phyloP scores from a whole-genome alignment of 352 stramenopile species.

The Globisporangium apiculatum region DNA sequence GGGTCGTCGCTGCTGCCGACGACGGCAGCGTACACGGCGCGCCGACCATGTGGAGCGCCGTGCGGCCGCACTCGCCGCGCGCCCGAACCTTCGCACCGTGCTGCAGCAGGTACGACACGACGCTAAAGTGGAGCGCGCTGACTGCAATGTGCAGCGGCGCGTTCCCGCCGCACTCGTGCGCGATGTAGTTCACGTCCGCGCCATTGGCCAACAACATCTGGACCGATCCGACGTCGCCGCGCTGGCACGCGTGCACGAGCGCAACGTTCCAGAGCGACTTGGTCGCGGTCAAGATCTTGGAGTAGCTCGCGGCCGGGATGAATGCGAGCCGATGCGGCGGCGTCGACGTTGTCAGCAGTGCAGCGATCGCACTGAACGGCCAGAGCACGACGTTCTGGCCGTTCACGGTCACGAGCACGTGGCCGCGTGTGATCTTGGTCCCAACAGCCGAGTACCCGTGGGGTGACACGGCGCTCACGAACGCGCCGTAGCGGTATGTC shows the following conservation, averaged over 20 bases:
- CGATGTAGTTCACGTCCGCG: slow-evolving; percentile 85
- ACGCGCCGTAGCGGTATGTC: slow-evolving; percentile 78
- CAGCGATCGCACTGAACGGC: slow-evolving; percentile 69
- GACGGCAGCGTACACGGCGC: slow-evolving; percentile 54
- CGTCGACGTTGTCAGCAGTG: slow-evolving; percentile 52
- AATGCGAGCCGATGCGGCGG: slow-evolving; percentile 77
- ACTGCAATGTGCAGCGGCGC: slow-evolving; percentile 76
- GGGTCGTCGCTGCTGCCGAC: slow-evolving; percentile 27
- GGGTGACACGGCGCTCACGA: slow-evolving; percentile 70
- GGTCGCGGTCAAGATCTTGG: slow-evolving; percentile 83
- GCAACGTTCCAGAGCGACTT: slow-evolving; percentile 87
- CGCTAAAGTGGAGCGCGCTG: slow-evolving; percentile 76
- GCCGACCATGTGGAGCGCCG: slow-evolving; percentile 74
- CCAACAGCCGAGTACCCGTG: slow-evolving; percentile 70
- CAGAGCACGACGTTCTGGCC: slow-evolving; percentile 84
- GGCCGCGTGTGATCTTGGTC: slow-evolving; percentile 61
- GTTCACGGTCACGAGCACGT: slow-evolving; percentile 81
- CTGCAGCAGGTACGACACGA: slow-evolving; percentile 84
- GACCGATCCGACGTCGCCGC: slow-evolving; percentile 74
- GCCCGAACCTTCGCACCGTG: slow-evolving; percentile 76
- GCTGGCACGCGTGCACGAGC: slow-evolving; percentile 82
- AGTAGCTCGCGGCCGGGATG: slow-evolving; percentile 79
- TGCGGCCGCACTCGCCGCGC: slow-evolving; percentile 62
- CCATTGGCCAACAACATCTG: slow-evolving; percentile 86
- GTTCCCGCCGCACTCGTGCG: slow-evolving; percentile 71